Evolutionary conservation across 2,329 filamentous ascomycete species (phyloP).

Genomic region (Aspergillus flavus): DNA sequence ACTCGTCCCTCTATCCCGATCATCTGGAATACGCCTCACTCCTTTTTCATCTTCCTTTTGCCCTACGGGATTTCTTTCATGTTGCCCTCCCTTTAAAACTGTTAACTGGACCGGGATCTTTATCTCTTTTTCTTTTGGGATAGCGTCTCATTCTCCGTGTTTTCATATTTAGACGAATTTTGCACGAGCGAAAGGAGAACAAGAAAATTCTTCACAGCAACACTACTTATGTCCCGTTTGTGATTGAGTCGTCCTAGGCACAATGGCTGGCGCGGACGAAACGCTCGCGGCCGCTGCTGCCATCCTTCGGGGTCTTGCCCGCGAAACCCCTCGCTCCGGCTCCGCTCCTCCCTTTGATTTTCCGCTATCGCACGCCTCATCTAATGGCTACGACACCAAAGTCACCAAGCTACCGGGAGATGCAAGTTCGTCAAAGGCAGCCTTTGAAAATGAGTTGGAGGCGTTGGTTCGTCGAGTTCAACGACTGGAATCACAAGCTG

Average conservation of each 20-base stretch:
- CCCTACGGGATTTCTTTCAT: conserved; percentile 2
- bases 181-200: conserved; percentile 10
- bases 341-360: conserved; percentile 40
- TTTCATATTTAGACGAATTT: conserved; percentile 9
- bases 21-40: conserved; percentile 1
- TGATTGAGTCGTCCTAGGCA: conserved; percentile 34
- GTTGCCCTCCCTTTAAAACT: conserved; percentile 3
- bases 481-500: conserved; percentile 77
- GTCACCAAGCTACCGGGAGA: conserved; percentile 75
- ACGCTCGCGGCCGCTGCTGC: conserved; percentile 50
- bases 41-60: conserved; percentile 3
- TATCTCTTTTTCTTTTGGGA: background rate
- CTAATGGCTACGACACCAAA: conserved; percentile 55
- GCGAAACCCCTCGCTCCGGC: conserved; percentile 38
- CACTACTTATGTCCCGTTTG: conserved; percentile 24
- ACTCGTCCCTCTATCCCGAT: background rate
- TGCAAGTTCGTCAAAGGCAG: conserved; percentile 72
- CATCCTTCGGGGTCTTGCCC: conserved; percentile 50
- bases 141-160: conserved; percentile 4
- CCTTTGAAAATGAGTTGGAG: conserved; percentile 79
- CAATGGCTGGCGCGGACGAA: conserved; percentile 51
- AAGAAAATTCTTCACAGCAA: conserved; percentile 9
- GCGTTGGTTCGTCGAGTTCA: conserved; percentile 77
- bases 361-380: conserved; percentile 31
- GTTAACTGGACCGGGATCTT: background rate